phyloP scores from a whole-genome alignment of 2,329 filamentous ascomycete species.

The Herpotrichia juniperi region DNA sequence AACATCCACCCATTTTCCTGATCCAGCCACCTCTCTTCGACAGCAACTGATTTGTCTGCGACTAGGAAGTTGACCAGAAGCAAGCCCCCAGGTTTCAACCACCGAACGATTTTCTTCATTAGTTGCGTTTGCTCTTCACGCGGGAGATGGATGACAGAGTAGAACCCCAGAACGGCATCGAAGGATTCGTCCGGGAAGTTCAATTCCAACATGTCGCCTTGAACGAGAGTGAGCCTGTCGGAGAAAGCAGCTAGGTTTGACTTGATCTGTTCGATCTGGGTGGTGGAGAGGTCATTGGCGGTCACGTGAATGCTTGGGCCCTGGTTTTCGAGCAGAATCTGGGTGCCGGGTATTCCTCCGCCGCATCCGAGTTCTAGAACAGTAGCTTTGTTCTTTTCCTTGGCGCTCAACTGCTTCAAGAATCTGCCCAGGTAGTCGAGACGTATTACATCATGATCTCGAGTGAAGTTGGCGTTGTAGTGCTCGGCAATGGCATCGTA shows the following conservation, averaged over 20 bases:
- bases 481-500: constrained; percentile 38
- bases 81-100: constrained; percentile 60
- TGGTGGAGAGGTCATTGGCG: constrained; percentile 51
- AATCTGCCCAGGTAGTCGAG: constrained; percentile 28
- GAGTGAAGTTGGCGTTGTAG: constrained; percentile 27
- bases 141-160: constrained; percentile 63
- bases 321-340: constrained; percentile 24
- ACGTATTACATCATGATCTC: constrained; percentile 24
- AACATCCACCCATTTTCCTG: constrained; percentile 43
- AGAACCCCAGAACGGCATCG: constrained; percentile 59
- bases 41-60: constrained; percentile 21
- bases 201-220: constrained; percentile 52
- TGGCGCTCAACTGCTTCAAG: constrained; percentile 13
- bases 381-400: not conserved
- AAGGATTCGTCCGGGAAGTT: constrained; percentile 45
- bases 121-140: constrained; percentile 57
- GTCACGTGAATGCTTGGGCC: constrained; percentile 36
- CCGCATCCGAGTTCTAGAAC: constrained; percentile 39
- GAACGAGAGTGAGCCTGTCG: constrained; percentile 25
- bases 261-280: constrained; percentile 47
- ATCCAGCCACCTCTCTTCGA: constrained; percentile 39
- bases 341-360: constrained; percentile 34
- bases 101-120: constrained; percentile 51
- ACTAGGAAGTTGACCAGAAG: constrained; percentile 50
- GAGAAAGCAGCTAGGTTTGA: constrained; percentile 17